Evolutionary conservation across 2,329 filamentous ascomycete species (phyloP), one percentile per base, ranked within the genome.

Genomic region (Colletotrichum costaricense): DNA sequence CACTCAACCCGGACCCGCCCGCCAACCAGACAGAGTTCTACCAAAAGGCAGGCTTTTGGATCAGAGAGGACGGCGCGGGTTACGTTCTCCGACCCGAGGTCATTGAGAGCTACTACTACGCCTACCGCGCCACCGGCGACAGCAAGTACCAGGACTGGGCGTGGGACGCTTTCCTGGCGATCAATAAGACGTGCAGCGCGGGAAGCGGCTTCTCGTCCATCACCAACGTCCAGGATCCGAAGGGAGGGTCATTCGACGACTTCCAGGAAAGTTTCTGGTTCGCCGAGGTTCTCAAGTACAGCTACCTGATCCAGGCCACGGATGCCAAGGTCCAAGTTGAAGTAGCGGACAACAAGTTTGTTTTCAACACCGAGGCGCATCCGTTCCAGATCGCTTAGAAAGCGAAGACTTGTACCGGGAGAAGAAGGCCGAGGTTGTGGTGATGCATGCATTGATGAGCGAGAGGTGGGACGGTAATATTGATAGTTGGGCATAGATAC

Each of bases 251-350:
- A 0, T 90, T 88, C 72, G 81, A 82, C 55, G 90, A 97, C 80
- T 92, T 93, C 80, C 93, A 96, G 86, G 94, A 97, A 84, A 95
- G 93, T 78, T 97, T 97, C 84, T 92, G 93, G 86, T 95, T 97
- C 81, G 94, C 95, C 0, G 95, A 97, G 85, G 93, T 95, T 75
- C 80, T 97, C 81, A 97, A 97, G 87, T 97, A 97, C 81, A 86
- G 89, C 69, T 97, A 94, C 83, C 81, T 97, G 77, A 93, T 94
- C 72, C 90, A 91, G 79, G 87, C 89, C 0, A 84, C 83, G 80
- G 93, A 94, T 38, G 90, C 87, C 2, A 79, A 81, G 5, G 87
- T 86, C 77, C 88, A 90, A 79, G 81, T 89, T 63, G 87, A 90
- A 79, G 81, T 89, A 64, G 84, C 85, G 75, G 81, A 82, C 12